These are phyloP conservation scores for Aspergillus funiculosus DNA, from an alignment of 495 filamentous ascomycete species.

Conservation along the genomic window DNA sequence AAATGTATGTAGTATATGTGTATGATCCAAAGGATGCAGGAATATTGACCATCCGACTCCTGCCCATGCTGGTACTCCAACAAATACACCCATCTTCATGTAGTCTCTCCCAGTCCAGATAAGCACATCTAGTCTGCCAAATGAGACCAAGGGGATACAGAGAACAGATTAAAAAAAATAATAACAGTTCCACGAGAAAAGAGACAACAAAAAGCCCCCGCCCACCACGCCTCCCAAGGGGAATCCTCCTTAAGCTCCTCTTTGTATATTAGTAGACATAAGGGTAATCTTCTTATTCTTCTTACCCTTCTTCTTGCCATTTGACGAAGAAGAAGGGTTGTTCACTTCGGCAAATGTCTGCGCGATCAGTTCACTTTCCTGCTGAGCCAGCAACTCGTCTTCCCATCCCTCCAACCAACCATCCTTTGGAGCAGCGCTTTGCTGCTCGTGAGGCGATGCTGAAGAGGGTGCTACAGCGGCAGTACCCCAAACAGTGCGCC, in stretches of 20 bases:
- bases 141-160: background rate
- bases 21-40: background rate
- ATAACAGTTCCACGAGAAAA: too few relatives aligned
- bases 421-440: conserved; percentile 48
- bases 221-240: too few relatives aligned
- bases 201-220: too few relatives aligned
- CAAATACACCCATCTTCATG: background rate
- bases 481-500: conserved; percentile 86
- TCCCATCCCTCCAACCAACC: conserved; percentile 82
- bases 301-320: conserved; percentile 63
- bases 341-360: conserved; percentile 29
- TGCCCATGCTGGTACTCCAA: conserved; percentile 7
- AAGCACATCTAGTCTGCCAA: too few relatives aligned
- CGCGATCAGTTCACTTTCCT: conserved; percentile 37
- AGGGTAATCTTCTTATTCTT: conserved; percentile 91
- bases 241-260: conserved; percentile 58
- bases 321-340: conserved; percentile 20
- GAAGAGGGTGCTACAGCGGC: conserved; percentile 52
- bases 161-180: background rate
- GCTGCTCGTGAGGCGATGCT: conserved; percentile 35
- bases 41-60: background rate
- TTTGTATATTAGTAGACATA: conserved; percentile 78
- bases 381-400: conserved; percentile 53
- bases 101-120: too few relatives aligned
- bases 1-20: background rate